Evolutionary conservation across 768 basidiomycete genomes (phyloP), one percentile per base, ranked within the genome.

Genomic region (Tulasnella sp.): DNA sequence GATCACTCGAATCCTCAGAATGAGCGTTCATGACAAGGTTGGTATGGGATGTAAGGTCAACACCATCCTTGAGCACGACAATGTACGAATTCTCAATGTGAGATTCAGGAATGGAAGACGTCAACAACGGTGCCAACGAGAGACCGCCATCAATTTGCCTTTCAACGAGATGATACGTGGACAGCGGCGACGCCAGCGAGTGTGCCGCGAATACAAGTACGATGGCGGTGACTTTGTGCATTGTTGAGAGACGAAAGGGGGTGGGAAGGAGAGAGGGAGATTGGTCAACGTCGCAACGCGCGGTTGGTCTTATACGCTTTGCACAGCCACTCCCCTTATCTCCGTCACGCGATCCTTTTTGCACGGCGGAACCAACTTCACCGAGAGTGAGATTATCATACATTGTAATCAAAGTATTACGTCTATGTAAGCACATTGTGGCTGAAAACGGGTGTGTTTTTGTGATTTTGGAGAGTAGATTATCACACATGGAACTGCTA

Each of bases 21-120:
- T 82, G 78, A n/a, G 67, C 68, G n/a, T 64, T 66, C 62, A 81
- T 69, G 45, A 95, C 67, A 66, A 84, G 80, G 64, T 81, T 81
- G 66, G 90, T 66, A 64, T 93, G 90, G 37, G 58, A 53, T 65
- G 81, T 83, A 60, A 76, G 67, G 4, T 78, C 70, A 10, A 81
- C 56, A 51, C 76, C 79, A 53, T 79, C 72, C 73, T 87, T 89
- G 57, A 98, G 72, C 63, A 90, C 74, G 64, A 98, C 77, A 56
- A 98, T 89, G 70, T 96, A 98, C n/a, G 87, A 85, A 72, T 92
- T 83, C 69, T 83, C 80, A 63, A 92, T 69, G 51, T 51, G 49
- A 34, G 29, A 28, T 16, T 43, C 49, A 12, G 49, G 49, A 6
- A 28, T 15, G 39, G 24, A 19, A 29, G 27, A 29, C 37, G 16